Conservation (phyloP, 2,329 filamentous ascomycete genomes). For the Aspergillus caelatus region DNA sequence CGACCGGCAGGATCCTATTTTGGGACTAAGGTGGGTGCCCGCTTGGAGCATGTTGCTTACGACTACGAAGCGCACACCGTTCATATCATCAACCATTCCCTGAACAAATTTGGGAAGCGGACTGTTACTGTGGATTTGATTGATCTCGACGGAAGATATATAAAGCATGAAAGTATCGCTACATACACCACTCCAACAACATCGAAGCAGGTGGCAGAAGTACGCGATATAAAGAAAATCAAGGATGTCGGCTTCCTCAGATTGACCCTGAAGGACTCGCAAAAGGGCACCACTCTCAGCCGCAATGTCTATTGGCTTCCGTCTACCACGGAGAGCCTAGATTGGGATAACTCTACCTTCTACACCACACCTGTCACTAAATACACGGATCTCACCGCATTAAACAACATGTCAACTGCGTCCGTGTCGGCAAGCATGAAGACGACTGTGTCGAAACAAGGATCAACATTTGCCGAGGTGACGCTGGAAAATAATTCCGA, state of each 20-base stretch:
- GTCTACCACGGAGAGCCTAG: conserved; percentile 50
- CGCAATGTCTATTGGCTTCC: conserved; percentile 65
- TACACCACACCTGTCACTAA: conserved; percentile 59
- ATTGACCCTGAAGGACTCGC: conserved; percentile 47
- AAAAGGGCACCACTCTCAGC: conserved; percentile 43
- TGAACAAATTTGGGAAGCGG: conserved; percentile 44
- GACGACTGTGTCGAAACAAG: background rate
- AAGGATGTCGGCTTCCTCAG: conserved; percentile 55
- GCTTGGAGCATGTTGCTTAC: conserved; percentile 59
- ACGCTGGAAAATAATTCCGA: conserved; percentile 55
- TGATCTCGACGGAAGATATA: conserved; percentile 47
- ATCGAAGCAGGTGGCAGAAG: conserved; percentile 40
- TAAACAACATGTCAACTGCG: conserved; percentile 46
- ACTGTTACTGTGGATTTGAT: conserved; percentile 55
- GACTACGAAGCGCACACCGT: conserved; percentile 53
- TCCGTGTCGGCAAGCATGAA: conserved; percentile 36
- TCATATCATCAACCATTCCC: conserved; percentile 59
- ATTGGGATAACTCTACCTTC: conserved; percentile 63
- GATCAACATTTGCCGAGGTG: conserved; percentile 33
- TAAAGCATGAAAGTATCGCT: conserved; percentile 39
- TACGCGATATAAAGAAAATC: conserved; percentile 37
- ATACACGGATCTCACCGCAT: conserved; percentile 53
- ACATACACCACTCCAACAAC: conserved; percentile 50
- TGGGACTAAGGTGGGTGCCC: conserved; percentile 57
- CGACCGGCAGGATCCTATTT: conserved; percentile 62